Percentiles rank a stretch among this genome's conserved stretches.
Evolutionary conservation across 345 rosid genomes (phyloP).

Genomic region (Ceriops decandra): DNA sequence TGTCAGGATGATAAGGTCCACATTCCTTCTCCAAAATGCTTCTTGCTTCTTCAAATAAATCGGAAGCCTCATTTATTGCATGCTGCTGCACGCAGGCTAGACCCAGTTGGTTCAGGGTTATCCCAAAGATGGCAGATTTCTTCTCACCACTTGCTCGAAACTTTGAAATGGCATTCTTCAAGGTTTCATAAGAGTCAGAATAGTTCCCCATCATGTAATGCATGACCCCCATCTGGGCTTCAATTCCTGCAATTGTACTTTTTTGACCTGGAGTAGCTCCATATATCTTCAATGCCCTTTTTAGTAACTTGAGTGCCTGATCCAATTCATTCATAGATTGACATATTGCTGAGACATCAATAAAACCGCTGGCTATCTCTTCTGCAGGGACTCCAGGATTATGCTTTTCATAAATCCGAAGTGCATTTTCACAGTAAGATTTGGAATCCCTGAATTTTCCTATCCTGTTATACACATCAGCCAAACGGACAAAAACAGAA

Average conservation of each 20-base stretch:
- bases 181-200: conserved; percentile 56
- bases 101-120: conserved; percentile 88
- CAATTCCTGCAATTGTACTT: conserved; percentile 76
- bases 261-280: conserved; percentile 63
- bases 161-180: conserved; percentile 60
- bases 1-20: conserved; percentile 92
- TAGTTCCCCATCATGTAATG: conserved; percentile 80
- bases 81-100: conserved; percentile 72
- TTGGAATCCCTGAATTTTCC: conserved; percentile 81
- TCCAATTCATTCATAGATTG: conserved; percentile 78
- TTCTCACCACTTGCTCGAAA: conserved; percentile 79
- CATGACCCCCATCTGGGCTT: conserved; percentile 91
- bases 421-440: conserved; percentile 78
- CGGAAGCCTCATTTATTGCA: conserved; percentile 81
- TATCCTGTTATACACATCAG: conserved; percentile 73
- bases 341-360: conserved; percentile 75
- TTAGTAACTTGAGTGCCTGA: conserved; percentile 58
- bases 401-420: conserved; percentile 55
- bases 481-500: conserved; percentile 77
- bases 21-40: conserved; percentile 71
- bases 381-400: conserved; percentile 56
- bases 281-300: conserved; percentile 60
- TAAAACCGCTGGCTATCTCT: conserved; percentile 77
- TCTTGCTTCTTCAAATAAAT: conserved; percentile 84
- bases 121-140: conserved; percentile 71